Evolutionary conservation across 306 rosid genomes (phyloP), one percentile per base, ranked within the genome.

Genomic region (Rosa rugosa): DNA sequence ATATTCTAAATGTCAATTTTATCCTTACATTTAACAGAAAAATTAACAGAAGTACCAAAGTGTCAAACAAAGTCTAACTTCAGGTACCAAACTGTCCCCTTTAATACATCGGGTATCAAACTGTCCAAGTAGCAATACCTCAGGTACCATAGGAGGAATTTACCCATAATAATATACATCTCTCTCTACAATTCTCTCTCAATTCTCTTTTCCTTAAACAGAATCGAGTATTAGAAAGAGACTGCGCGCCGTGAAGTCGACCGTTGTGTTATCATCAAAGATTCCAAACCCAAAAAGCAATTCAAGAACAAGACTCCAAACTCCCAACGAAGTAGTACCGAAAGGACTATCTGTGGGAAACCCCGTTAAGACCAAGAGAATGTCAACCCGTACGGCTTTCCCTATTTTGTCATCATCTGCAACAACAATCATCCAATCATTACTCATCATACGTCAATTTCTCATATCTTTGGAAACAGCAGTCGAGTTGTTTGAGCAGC

Each of bases 391-490:
- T 50, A 71, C 42, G 75, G 60, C 45, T 4, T 49, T 46, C 22
- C 57, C 11, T 25, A 22, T 11, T 62, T 27, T 63, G 68, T 25
- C 68, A 63, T 3, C 68, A 13, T 63, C 36, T 59, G 36, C 65
- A 22, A 16, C 42, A 23, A 14, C 14, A 16, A 44, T 22, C 41
- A 71, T 6, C 17, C 38, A 70, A 59, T 22, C 36, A 25, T 5
- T 41, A 47, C 56, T 27, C 42, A 49, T 31, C 65, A 51, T 34
- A 20, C n/a, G 65, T 72, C 65, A 13, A 18, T 38, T 73, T 73
- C 77, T 73, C 13, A 51, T 2, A n/a, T 73, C 51, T 54, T 59
- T 41, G 69, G 54, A 57, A 42, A 57, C 41, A 57, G 65, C 56
- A 75, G 54, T 38, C 57, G 23, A n/a, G 36, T 57, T 46, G 53